Evolutionary conservation across 176 grass and related monocot genomes (phyloP).

Genomic region (Triticum urartu): DNA sequence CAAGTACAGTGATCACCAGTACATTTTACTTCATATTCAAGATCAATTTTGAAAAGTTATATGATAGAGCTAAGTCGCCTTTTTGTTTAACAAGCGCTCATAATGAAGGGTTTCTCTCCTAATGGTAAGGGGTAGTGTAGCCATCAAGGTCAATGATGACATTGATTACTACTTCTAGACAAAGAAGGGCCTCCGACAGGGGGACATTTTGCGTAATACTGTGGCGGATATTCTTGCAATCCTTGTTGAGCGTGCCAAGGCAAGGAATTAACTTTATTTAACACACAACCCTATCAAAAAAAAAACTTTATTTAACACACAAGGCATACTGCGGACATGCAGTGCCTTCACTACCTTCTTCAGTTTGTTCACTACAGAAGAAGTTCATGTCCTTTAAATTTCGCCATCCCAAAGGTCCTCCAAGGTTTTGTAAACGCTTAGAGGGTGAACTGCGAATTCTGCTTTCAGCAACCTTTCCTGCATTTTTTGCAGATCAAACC

Average conservation of each 20-base stretch:
- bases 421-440: constrained; percentile 41
- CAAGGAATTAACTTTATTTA: neutral
- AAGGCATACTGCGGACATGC: neutral
- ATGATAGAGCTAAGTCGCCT: too few relatives aligned
- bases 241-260: neutral
- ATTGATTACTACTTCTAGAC: too few relatives aligned
- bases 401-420: constrained; percentile 68
- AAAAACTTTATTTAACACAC: neutral
- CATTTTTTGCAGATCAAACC: neutral
- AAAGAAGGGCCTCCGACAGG: neutral
- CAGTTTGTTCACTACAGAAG: neutral
- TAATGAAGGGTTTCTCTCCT: too few relatives aligned
- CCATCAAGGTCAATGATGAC: too few relatives aligned
- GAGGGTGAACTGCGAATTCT: constrained; percentile 18
- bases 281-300: too few relatives aligned
- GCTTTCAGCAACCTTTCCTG: constrained; percentile 36
- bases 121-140: too few relatives aligned
- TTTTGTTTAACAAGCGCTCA: too few relatives aligned
- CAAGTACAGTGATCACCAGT: too few relatives aligned
- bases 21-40: too few relatives aligned
- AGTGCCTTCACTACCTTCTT: neutral
- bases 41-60: too few relatives aligned
- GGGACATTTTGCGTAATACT: neutral
- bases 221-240: too few relatives aligned
- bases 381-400: constrained; percentile 26